phyloP scores from a whole-genome alignment of 2,329 filamentous ascomycete genomes.

The Bipolaris oryzae region DNA sequence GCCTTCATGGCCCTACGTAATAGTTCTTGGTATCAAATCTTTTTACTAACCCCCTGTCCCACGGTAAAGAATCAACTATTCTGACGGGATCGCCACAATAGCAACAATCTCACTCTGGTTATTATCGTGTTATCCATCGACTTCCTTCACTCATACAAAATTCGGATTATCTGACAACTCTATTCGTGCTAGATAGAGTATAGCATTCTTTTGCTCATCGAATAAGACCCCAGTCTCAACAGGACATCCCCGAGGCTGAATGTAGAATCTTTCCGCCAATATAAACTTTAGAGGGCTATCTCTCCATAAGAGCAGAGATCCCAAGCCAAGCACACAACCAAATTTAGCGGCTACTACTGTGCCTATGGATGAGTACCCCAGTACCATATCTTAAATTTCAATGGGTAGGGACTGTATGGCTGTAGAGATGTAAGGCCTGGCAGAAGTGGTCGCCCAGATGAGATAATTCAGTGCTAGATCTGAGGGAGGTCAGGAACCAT shows the following conservation, averaged over 20 bases:
- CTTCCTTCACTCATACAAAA: no score
- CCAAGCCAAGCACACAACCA: slow-evolving; percentile 18
- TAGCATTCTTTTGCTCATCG: slow-evolving; percentile 13
- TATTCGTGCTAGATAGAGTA: slow-evolving; percentile 17
- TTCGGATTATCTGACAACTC: no score
- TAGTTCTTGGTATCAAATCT: no score
- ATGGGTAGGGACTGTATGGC: slow-evolving; percentile 11
- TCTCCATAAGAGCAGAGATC: slow-evolving; percentile 18
- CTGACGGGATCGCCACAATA: no score
- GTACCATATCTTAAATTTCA: slow-evolving; percentile 13
- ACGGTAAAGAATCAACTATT: no score
- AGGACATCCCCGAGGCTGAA: slow-evolving; percentile 9
- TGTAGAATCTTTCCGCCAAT: slow-evolving; percentile 9
- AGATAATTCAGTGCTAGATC: slow-evolving; percentile 2
- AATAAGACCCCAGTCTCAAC: slow-evolving; percentile 18
- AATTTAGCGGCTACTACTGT: slow-evolving; percentile 16
- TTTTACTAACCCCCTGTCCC: no score
- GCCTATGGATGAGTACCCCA: slow-evolving; percentile 10
- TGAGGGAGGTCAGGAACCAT: neutral
- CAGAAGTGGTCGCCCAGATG: slow-evolving; percentile 2
- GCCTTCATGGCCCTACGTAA: no score
- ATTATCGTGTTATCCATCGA: no score
- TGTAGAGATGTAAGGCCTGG: slow-evolving; percentile 11
- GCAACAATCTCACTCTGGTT: no score
- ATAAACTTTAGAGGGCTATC: slow-evolving; percentile 12